These are phyloP conservation scores for Colletotrichum sp. DNA, from an alignment of 2,329 filamentous ascomycete genomes.

Conservation along the genomic window DNA sequence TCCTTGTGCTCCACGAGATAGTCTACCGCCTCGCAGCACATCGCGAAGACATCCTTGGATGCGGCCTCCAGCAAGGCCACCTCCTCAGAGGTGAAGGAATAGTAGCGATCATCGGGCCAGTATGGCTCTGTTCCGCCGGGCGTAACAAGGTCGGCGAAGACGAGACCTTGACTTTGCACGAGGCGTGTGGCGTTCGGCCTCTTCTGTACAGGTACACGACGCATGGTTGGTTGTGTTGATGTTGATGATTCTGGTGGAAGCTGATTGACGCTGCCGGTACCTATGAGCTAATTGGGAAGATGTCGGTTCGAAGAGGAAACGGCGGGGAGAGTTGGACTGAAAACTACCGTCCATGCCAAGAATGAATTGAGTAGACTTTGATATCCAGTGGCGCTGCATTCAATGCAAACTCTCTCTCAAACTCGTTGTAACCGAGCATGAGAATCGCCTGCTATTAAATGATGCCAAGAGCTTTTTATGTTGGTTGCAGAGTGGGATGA, in stretches of 20 bases:
- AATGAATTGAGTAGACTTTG: background rate
- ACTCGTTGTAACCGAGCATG: background rate
- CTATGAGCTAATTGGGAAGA: background rate
- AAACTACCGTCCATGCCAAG: background rate
- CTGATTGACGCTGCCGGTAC: background rate
- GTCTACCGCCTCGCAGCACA: slow-evolving; percentile 3
- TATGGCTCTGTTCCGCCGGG: background rate
- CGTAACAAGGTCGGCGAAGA: background rate
- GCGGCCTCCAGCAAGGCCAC: background rate
- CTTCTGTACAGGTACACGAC: background rate
- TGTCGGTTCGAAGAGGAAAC: background rate
- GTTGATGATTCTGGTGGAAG: background rate
- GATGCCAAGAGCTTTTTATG: background rate
- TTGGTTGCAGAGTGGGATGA: background rate
- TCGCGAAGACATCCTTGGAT: background rate
- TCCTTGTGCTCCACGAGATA: background rate
- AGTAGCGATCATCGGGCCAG: slow-evolving; percentile 9
- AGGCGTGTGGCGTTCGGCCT: background rate
- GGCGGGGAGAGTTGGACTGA: background rate
- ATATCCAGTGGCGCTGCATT: background rate
- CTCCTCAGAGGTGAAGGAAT: background rate
- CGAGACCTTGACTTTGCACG: background rate
- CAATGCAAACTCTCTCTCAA: background rate
- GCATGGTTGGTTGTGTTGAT: background rate
- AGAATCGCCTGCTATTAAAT: background rate